These are phyloP conservation scores for Avena insularis DNA, from an alignment of 176 grass and related monocot genomes.

Conservation along the genomic window DNA sequence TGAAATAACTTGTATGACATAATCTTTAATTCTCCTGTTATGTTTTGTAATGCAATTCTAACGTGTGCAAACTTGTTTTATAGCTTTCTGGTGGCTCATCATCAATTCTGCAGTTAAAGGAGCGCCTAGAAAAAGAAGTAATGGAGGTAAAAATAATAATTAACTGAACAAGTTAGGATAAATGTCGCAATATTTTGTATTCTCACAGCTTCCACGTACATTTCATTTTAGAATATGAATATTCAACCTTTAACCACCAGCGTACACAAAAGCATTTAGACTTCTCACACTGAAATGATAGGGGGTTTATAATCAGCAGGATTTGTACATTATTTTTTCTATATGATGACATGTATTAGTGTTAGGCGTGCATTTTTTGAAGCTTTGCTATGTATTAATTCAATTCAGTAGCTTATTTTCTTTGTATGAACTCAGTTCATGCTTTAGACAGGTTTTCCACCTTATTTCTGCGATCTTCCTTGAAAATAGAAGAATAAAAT, in stretches of 20 bases:
- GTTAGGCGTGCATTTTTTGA: neutral
- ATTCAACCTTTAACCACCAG: neutral
- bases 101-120: constrained; percentile 96
- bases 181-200: neutral
- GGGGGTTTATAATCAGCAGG: constrained; percentile 27
- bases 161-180: constrained; percentile 14
- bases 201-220: neutral
- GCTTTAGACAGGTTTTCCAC: neutral
- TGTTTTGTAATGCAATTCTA: constrained; percentile 29
- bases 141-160: constrained; percentile 65
- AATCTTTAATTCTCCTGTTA: neutral
- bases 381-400: neutral
- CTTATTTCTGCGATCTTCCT: neutral
- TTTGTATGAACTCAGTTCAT: constrained; percentile 14
- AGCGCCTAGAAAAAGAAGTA: constrained; percentile 97
- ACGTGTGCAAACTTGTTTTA: constrained; percentile 43
- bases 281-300: constrained; percentile 27
- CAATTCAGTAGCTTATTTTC: constrained; percentile 11
- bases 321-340: neutral
- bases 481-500: constrained; percentile 4
- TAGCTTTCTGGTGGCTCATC: constrained; percentile 97
- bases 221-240: constrained; percentile 1
- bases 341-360: neutral
- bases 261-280: neutral
- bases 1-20: neutral